A percentile compares a stretch with the other conserved stretches of the same genome.
Evolutionary conservation across 78 protist species (phyloP).

Genomic region (Cyanophora paradoxa): DNA sequence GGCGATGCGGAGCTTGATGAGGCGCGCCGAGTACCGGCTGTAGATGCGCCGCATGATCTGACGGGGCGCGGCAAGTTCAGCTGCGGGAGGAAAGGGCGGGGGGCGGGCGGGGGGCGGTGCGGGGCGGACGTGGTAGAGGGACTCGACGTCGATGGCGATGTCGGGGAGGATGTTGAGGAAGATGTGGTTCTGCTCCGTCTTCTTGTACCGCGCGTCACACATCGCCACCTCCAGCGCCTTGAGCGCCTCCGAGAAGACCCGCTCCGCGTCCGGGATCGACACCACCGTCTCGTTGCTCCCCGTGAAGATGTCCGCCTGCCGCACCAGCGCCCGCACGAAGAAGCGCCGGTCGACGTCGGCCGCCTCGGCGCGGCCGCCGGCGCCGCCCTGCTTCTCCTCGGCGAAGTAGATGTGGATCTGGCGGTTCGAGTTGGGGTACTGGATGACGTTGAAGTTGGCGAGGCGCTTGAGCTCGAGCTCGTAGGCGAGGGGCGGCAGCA

Average conservation of each 20-base stretch:
- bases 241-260: conserved; percentile 49
- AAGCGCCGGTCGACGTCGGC: conserved; percentile 54
- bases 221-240: conserved; percentile 68
- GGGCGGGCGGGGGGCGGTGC: no score
- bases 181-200: conserved; percentile 41
- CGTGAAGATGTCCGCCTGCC: conserved; percentile 44
- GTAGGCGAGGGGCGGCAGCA: conserved; percentile 83
- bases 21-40: conserved; percentile 49
- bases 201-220: background rate
- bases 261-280: conserved; percentile 63
- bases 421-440: conserved; percentile 58
- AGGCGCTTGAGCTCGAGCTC: conserved; percentile 70
- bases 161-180: conserved; percentile 78
- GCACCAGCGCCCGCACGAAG: conserved; percentile 66
- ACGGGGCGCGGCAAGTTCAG: no score
- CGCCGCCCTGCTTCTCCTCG: conserved; percentile 43
- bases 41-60: conserved; percentile 19
- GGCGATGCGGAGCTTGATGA: conserved; percentile 63
- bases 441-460: conserved; percentile 59
- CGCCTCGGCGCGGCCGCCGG: conserved; percentile 4
- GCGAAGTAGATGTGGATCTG: conserved; percentile 66
- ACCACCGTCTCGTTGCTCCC: conserved; percentile 41
- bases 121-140: conserved; percentile 5
- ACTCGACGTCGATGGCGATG: conserved; percentile 38
- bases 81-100: no score